Base-by-base conservation (phyloP, 108 stramenopile species). In the Fragilariopsis cylindrus region DNA sequence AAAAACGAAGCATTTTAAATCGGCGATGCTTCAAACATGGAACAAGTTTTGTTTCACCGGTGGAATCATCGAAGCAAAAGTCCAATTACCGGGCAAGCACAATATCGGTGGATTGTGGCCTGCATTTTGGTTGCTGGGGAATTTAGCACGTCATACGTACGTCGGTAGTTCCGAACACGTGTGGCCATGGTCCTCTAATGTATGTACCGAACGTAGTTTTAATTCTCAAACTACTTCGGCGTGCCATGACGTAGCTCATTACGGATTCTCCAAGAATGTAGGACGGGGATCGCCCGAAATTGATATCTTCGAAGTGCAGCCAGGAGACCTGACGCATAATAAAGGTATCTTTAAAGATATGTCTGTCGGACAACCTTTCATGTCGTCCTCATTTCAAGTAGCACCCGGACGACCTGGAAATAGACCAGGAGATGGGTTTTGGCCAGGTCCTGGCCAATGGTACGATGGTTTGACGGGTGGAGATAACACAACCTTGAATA, bases 31-130 rank as follows among this genome's bases (percentile, higher is more conserved):
- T 45, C 97, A 97, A 73, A 75, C 83, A 7, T 99, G 98, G 98
- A 95, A 99, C 78, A 99, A 99, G 70, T 99, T 99, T 78, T 99
- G 98, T 77, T 98, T 98, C 74, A 96, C 97, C 2, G 98, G 98
- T 15, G 98, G 98, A 19, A 85, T 98, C 47, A 72, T 98, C 54
- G 97, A 98, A 74, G 89, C 97, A 15, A 79, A 90, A 71, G 94
- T 95, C 4, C 52, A 70, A 12, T 73, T 99, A 41, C 98, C 98
- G 3, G 98, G 98, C 9, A 86, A 81, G 48, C 60, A 64, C 19
- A 58, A 88, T 62, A 83, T 97, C 3, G 97, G 95, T 39, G 97
- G 97, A 3, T 73, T 99, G 53, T 99, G 98, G 98, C 98, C 98
- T 30, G 98, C 97, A 12, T 94, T 98, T 75, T 99, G 98, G 98